Base-by-base conservation (phyloP, 257 asterid species). In the Henckelia pumila region DNA sequence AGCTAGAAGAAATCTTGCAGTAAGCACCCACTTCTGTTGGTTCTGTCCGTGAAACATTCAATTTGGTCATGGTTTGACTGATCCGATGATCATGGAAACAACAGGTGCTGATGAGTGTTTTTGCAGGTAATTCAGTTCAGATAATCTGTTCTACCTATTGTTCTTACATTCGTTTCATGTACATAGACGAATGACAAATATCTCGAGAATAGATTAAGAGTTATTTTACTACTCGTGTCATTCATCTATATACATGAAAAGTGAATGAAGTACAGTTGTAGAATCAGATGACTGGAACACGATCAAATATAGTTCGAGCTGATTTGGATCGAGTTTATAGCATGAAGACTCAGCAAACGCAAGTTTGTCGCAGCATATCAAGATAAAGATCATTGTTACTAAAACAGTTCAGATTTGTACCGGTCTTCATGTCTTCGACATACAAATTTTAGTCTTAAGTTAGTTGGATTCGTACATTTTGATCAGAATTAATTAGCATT, bases 1-100 rank as follows among this genome's bases (percentile, higher is more conserved):
- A 72, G 78, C 98, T 92, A 61, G 88, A 86, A 77, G 97, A 89
- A 71, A 82, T 92, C 44, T 84, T 77, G 17, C 77, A 65, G 79
- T 83, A 66, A 68, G 50, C 53, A 32, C 8, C 49, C 30, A 53
- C 44, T 6, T 21, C 24, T 25, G 55, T 10, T 14, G 66, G 21
- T 59, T 8, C 14, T 24, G 26, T 11, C 26, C 35, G 13, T 52
- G 63, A 24, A 29, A n/a, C 44, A 44, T 71, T 71, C 75, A 56
- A 55, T 62, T 58, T 28, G 24, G 32, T 26, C 32, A 35, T 21
- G 17, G 57, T 32, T 72, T 76, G 64, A 66, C 56, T 64, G 21
- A 1, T 56, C 23, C 13, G 69, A 35, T 72, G 80, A 69, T 73
- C 74, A 59, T 67, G 73, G 71, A n/a, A 35, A 5, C 71, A 66